Base-by-base conservation (phyloP, 257 asterid species). In the Jacaranda mimosifolia region DNA sequence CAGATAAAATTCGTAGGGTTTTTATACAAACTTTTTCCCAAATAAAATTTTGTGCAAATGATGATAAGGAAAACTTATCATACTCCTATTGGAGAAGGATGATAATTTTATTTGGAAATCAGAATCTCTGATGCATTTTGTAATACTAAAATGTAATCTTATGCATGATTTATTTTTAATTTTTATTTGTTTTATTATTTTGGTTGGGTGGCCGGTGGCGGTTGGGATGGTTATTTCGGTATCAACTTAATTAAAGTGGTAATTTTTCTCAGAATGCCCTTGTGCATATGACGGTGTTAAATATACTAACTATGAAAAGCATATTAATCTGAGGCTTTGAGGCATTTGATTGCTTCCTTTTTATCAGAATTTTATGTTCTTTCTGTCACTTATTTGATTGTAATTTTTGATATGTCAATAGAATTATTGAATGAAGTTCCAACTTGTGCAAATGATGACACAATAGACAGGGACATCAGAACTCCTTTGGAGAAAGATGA, bases 391-490 rank as follows among this genome's bases (percentile, higher is more conserved):
- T 18, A n/a, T 36, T 12, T 9, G 4, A 14, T 32, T 60, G 40
- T 14, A 3, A 12, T 9, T 4, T 78, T 1, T 43, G 32, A 26
- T 57, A 18, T 18, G 1, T 17, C 3, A 13, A 14, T 5, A 0
- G 12, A n/a, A 39, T 7, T n/a, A 73, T 0, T 64, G 9, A 9
- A 66, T 68, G 5, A 5, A 19, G 6, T 4, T 21, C 12, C n/a
- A 45, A 6, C 32, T 1, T 68, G 6, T 74, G 91, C 86, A 89
- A 49, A 55, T 89, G 89, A 87, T 65, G 91, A 89, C n/a, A 86
- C 64, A 85, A 86, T n/a, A 87, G 97, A 91, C 97, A 91, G 97
- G 97, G 94, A 87, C 94, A 91, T 86, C 92, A 86, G 94, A 87
- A 9, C 80, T 83, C 84, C 70, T 21, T 13, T 0, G 76, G 80